These are phyloP conservation scores for Leucocoprinus sp. DNA, from an alignment of 768 basidiomycete genomes.

Conservation along the genomic window DNA sequence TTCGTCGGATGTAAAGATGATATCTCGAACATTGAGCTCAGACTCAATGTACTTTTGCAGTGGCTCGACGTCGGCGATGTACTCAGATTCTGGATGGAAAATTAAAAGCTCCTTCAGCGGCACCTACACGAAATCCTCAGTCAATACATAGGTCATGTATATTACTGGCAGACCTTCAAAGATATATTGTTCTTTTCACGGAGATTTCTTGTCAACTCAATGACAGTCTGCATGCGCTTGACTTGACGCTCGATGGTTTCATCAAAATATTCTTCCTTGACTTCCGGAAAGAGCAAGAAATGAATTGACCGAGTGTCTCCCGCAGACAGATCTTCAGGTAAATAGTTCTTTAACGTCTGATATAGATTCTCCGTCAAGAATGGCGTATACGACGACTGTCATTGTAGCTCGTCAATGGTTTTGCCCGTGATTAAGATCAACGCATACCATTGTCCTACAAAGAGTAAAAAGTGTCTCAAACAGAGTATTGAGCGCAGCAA, in stretches of 20 bases:
- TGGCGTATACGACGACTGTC: slow-evolving; percentile 93
- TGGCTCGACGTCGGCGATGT: slow-evolving; percentile 77
- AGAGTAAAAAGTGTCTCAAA: slow-evolving; percentile 94
- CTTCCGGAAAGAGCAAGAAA: slow-evolving; percentile 89
- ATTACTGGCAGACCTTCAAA: slow-evolving; percentile 59
- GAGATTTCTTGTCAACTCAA: slow-evolving; percentile 82
- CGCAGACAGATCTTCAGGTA: slow-evolving; percentile 62
- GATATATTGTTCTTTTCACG: slow-evolving; percentile 83
- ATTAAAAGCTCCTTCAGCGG: slow-evolving; percentile 89
- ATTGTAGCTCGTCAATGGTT: slow-evolving; percentile 5
- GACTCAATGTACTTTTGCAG: slow-evolving; percentile 86
- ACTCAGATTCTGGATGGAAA: slow-evolving; percentile 83
- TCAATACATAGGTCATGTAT: neutral
- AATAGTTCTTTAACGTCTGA: slow-evolving; percentile 80
- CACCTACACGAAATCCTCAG: slow-evolving; percentile 41
- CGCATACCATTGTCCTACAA: slow-evolving; percentile 83
- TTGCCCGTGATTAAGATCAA: neutral
- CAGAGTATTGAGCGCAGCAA: slow-evolving; percentile 85
- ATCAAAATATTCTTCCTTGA: slow-evolving; percentile 94
- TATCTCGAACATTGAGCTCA: slow-evolving; percentile 89
- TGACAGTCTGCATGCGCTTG: slow-evolving; percentile 89
- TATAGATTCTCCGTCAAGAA: slow-evolving; percentile 97
- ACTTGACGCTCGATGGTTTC: slow-evolving; percentile 90
- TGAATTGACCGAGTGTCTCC: slow-evolving; percentile 89
- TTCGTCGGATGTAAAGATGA: slow-evolving; percentile 88